Evolutionary conservation across 176 grass and related monocot species (phyloP).

Genomic region (Oryza brachyantha): DNA sequence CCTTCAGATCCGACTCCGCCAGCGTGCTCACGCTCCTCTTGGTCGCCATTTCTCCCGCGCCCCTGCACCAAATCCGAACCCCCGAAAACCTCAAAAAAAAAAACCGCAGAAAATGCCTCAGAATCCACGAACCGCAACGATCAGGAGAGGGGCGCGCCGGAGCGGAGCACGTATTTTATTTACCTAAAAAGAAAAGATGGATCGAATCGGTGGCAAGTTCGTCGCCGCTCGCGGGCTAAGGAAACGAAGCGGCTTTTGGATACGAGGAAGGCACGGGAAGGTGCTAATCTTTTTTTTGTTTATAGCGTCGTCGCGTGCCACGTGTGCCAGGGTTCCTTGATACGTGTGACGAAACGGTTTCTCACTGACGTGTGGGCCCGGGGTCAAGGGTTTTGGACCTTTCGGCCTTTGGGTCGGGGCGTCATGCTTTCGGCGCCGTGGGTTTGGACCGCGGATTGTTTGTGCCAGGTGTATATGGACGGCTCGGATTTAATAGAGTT

Average conservation of each 20-base stretch:
- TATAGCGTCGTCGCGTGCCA: not conserved
- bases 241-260: not conserved
- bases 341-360: not conserved
- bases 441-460: slow-evolving; percentile 18
- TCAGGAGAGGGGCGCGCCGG: too few species aligned
- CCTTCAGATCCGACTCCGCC: slow-evolving; percentile 61
- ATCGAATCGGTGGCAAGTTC: not conserved
- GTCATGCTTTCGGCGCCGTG: slow-evolving; percentile 18
- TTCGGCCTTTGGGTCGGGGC: not conserved
- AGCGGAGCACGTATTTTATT: not conserved
- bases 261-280: slow-evolving; percentile 11
- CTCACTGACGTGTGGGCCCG: not conserved
- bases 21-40: slow-evolving; percentile 73
- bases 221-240: not conserved
- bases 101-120: too few species aligned
- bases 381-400: not conserved
- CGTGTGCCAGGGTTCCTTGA: not conserved
- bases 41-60: slow-evolving; percentile 50
- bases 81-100: not conserved
- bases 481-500: not conserved
- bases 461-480: not conserved
- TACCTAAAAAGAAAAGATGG: not conserved
- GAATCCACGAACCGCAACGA: not conserved
- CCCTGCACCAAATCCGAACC: slow-evolving; percentile 30
- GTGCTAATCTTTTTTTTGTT: slow-evolving; percentile 29